These are phyloP conservation scores for Aspergillus fijiensis DNA, from an alignment of 2,329 filamentous ascomycete genomes.

Conservation along the genomic window DNA sequence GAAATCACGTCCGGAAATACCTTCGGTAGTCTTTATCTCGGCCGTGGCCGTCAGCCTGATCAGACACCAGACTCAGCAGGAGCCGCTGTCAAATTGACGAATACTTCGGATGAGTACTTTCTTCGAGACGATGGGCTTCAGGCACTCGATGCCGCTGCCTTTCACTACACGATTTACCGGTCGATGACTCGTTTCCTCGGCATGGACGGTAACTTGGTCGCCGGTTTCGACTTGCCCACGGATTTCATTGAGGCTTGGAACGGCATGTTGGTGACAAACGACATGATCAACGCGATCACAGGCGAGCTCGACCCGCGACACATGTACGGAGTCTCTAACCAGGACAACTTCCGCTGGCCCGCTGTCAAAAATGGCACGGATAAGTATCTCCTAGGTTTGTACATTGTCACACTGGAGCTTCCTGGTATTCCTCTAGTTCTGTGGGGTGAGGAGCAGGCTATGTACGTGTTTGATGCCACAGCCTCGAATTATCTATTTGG, in stretches of 20 bases:
- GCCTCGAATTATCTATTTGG: constrained; percentile 64
- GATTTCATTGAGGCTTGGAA: constrained; percentile 58
- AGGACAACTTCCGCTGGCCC: constrained; percentile 65
- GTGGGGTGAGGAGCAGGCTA: constrained; percentile 68
- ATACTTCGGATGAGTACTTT: constrained; percentile 46
- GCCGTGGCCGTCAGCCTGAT: constrained; percentile 57
- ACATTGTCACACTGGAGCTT: constrained; percentile 58
- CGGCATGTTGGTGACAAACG: constrained; percentile 56
- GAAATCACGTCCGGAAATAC: constrained; percentile 63
- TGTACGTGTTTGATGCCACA: constrained; percentile 62
- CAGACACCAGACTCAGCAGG: constrained; percentile 49
- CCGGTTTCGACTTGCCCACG: constrained; percentile 52
- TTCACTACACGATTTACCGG: constrained; percentile 63
- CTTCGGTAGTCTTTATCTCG: constrained; percentile 60
- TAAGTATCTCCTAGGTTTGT: constrained; percentile 56
- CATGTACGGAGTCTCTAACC: constrained; percentile 63
- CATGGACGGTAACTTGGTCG: constrained; percentile 55
- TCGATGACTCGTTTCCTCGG: constrained; percentile 60
- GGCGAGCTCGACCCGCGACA: constrained; percentile 59
- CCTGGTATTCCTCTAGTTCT: constrained; percentile 60
- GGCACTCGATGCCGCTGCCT: constrained; percentile 59
- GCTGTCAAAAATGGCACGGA: constrained; percentile 56
- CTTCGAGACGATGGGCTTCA: constrained; percentile 52
- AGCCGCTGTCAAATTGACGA: constrained; percentile 49
- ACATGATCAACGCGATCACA: constrained; percentile 59